Conservation (phyloP, 2,329 filamentous ascomycete species). For the Leptoxyphium fumago region DNA sequence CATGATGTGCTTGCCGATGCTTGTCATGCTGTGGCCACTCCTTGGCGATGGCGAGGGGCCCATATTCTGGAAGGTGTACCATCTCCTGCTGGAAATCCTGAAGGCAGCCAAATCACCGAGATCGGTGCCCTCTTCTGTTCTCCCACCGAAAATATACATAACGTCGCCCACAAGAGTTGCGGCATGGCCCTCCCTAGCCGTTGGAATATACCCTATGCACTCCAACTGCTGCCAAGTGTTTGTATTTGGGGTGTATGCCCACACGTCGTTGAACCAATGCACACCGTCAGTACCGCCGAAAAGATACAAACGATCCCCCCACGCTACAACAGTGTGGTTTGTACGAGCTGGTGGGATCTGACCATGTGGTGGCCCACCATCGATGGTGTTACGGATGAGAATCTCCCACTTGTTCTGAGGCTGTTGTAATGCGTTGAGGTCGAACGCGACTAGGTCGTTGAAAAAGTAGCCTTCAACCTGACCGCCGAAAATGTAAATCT, state of each 20-base stretch:
- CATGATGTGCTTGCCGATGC: conserved; percentile 80
- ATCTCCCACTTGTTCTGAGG: conserved; percentile 90
- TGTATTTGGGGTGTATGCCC: conserved; percentile 74
- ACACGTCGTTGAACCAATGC: conserved; percentile 98
- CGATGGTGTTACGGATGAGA: conserved; percentile 61
- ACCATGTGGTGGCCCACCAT: conserved; percentile 43
- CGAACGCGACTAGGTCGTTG: conserved; percentile 91
- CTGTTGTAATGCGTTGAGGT: conserved; percentile 85
- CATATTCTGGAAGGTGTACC: conserved; percentile 99
- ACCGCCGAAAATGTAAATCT: conserved; percentile 93
- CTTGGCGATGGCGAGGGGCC: conserved; percentile 84
- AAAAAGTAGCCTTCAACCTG: conserved; percentile 97
- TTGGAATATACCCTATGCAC: conserved; percentile 94
- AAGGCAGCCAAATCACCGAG: conserved; percentile 85
- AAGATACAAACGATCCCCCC: conserved; percentile 87
- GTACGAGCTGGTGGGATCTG: conserved; percentile 76
- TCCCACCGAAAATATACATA: conserved; percentile 97
- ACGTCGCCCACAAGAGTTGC: conserved; percentile 89
- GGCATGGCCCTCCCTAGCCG: conserved; percentile 84
- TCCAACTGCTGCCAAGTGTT: conserved; percentile 83
- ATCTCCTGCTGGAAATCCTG: conserved; percentile 66
- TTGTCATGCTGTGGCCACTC: conserved; percentile 95
- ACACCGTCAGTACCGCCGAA: conserved; percentile 95
- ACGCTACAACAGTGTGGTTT: conserved; percentile 85
- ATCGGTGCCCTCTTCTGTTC: conserved; percentile 84